phyloP scores from a whole-genome alignment of 1,284 basidiomycete genomes.

The Trichosporon sp. region DNA sequence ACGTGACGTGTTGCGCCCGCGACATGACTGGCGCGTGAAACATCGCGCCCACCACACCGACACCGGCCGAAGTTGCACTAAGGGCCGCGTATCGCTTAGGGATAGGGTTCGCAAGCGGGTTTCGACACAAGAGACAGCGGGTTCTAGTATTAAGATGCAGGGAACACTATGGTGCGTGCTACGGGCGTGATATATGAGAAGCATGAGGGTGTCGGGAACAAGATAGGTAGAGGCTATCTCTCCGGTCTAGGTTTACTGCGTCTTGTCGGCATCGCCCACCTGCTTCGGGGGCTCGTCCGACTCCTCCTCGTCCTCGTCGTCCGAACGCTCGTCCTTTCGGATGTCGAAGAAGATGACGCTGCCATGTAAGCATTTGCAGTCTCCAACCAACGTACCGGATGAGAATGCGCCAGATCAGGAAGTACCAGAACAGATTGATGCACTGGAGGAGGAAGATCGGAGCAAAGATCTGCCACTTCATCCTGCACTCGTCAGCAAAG shows the following conservation, averaged over 20 bases:
- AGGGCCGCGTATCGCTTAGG: background rate
- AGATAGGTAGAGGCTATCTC: background rate
- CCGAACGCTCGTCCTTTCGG: constrained; percentile 52
- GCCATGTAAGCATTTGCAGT: background rate
- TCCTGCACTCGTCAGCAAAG: constrained; percentile 47
- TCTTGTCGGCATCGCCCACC: constrained; percentile 20
- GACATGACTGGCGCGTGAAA: background rate
- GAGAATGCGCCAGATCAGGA: constrained; percentile 68
- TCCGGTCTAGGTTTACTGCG: constrained; percentile 2
- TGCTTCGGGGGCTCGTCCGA: constrained; percentile 20
- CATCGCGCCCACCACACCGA: background rate
- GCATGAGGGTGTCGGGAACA: background rate
- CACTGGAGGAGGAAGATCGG: constrained; percentile 71
- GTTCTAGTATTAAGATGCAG: background rate
- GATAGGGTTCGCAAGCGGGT: background rate
- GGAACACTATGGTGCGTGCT: background rate
- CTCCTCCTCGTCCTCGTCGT: constrained; percentile 51
- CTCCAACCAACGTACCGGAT: constrained; percentile 50
- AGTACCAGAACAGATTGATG: constrained; percentile 89
- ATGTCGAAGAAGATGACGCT: constrained; percentile 42
- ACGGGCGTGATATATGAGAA: background rate
- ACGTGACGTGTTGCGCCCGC: background rate
- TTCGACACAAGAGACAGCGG: background rate
- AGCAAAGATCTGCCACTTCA: constrained; percentile 73
- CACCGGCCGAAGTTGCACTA: background rate